Evolutionary conservation across 2,329 filamentous ascomycete genomes (phyloP).

Genomic region (Dactylonectria macrodidyma): DNA sequence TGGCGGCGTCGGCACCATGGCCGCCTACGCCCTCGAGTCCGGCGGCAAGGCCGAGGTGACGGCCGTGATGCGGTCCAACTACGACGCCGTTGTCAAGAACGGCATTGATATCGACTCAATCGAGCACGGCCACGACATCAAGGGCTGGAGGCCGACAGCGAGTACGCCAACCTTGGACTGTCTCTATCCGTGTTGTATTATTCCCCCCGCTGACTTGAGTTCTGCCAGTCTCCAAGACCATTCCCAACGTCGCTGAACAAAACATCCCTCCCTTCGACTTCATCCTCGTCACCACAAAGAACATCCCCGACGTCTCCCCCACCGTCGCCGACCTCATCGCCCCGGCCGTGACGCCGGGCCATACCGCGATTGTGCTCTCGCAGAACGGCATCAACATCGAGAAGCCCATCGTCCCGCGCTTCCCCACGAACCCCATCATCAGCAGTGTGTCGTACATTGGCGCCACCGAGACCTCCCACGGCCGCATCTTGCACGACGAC

Average conservation of each 20-base stretch:
- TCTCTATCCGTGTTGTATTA: not conserved
- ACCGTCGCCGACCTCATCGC: conserved; percentile 63
- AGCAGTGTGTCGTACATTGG: conserved; percentile 69
- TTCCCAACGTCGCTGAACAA: conserved; percentile 59
- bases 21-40: conserved; percentile 67
- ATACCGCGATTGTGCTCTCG: conserved; percentile 69
- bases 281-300: conserved; percentile 72
- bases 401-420: conserved; percentile 63
- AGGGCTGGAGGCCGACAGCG: conserved; percentile 62
- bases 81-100: conserved; percentile 58
- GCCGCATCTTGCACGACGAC: conserved; percentile 67
- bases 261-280: conserved; percentile 63
- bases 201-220: not conserved
- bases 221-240: conserved; percentile 59
- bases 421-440: conserved; percentile 67
- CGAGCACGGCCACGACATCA: conserved; percentile 65
- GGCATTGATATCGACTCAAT: conserved; percentile 70
- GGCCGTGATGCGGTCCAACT: conserved; percentile 71
- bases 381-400: conserved; percentile 78
- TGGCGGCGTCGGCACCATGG: conserved; percentile 71
- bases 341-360: conserved; percentile 65
- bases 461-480: conserved; percentile 62
- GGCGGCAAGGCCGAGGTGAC: conserved; percentile 67
- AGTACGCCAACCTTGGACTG: conserved; percentile 47
- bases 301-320: conserved; percentile 67